phyloP scores from a whole-genome alignment of 805 yeast species.

The Vanderwaltozyma yarrowii region DNA sequence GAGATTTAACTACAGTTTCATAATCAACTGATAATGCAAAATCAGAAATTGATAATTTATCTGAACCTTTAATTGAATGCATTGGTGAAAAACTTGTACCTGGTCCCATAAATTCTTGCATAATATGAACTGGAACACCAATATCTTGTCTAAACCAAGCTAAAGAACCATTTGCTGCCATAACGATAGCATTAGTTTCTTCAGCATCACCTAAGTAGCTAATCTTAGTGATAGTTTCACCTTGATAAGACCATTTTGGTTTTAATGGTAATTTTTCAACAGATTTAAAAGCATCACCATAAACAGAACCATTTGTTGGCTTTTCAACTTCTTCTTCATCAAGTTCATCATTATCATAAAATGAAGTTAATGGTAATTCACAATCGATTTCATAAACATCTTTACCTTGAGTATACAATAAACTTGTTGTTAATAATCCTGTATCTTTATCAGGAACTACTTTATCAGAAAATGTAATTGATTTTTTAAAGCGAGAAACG shows the following conservation, averaged over 20 bases:
- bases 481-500: slow-evolving; percentile 15
- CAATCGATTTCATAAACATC: slow-evolving; percentile 25
- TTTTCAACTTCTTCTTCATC: slow-evolving; percentile 6
- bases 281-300: slow-evolving; percentile 62
- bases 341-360: slow-evolving; percentile 10
- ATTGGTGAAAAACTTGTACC: slow-evolving; percentile 23
- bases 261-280: slow-evolving; percentile 12
- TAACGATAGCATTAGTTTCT: slow-evolving; percentile 27
- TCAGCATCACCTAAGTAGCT: slow-evolving; percentile 28
- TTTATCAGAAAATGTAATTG: slow-evolving; percentile 20
- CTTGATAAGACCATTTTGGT: slow-evolving; percentile 24
- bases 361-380: slow-evolving; percentile 21
- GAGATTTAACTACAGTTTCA: slow-evolving; percentile 25
- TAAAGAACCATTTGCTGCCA: slow-evolving; percentile 26
- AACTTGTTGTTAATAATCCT: slow-evolving; percentile 18
- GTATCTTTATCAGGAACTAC: slow-evolving; percentile 25
- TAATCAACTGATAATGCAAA: slow-evolving; percentile 21
- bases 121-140: slow-evolving; percentile 24
- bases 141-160: slow-evolving; percentile 27
- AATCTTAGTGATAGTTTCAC: slow-evolving; percentile 24
- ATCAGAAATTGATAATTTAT: slow-evolving; percentile 19
- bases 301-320: slow-evolving; percentile 37
- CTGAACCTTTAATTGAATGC: slow-evolving; percentile 18
- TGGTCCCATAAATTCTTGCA: slow-evolving; percentile 27
- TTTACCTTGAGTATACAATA: slow-evolving; percentile 24